Evolutionary conservation across 1,139 yeast genomes (phyloP).

Genomic region (Spathaspora jeffriesii): DNA sequence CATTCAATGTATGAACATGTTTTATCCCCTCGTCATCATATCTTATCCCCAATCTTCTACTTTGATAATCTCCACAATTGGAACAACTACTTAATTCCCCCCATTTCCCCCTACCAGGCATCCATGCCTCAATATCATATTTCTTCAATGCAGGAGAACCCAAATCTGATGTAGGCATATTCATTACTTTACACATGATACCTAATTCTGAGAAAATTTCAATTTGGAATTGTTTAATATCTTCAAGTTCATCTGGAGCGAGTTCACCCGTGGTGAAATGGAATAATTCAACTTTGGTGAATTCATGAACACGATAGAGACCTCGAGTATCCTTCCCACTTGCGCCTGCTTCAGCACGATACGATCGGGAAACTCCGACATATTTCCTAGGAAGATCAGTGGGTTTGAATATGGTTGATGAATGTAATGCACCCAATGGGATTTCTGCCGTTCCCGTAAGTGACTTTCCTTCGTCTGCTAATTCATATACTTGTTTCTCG

Average conservation of each 20-base stretch:
- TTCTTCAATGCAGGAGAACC: conserved; percentile 95
- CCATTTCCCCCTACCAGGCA: conserved; percentile 95
- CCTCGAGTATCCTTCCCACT: conserved; percentile 94
- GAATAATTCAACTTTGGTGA: conserved; percentile 94
- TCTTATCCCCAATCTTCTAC: conserved; percentile 77
- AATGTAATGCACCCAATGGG: conserved; percentile 76
- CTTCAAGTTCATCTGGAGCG: conserved; percentile 58
- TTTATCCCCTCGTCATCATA: conserved; percentile 33
- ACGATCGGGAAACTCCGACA: conserved; percentile 87
- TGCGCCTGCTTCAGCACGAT: conserved; percentile 97
- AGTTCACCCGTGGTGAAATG: conserved; percentile 61
- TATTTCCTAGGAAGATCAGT: conserved; percentile 52
- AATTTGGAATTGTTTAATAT: conserved; percentile 64
- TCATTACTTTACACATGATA: conserved; percentile 74
- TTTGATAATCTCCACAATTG: conserved; percentile 90
- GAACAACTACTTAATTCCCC: conserved; percentile 94
- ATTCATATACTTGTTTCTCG: conserved; percentile 81
- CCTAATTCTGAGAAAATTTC: conserved; percentile 68
- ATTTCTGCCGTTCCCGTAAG: conserved; percentile 96
- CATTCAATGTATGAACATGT: conserved; percentile 85
- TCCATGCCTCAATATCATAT: conserved; percentile 96
- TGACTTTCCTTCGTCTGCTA: conserved; percentile 56
- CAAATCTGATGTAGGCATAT: conserved; percentile 89
- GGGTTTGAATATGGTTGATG: conserved; percentile 24
- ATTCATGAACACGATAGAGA: conserved; percentile 93